Base-by-base conservation (phyloP, 1,284 basidiomycete genomes). In the Papiliotrema nemorosa region DNA sequence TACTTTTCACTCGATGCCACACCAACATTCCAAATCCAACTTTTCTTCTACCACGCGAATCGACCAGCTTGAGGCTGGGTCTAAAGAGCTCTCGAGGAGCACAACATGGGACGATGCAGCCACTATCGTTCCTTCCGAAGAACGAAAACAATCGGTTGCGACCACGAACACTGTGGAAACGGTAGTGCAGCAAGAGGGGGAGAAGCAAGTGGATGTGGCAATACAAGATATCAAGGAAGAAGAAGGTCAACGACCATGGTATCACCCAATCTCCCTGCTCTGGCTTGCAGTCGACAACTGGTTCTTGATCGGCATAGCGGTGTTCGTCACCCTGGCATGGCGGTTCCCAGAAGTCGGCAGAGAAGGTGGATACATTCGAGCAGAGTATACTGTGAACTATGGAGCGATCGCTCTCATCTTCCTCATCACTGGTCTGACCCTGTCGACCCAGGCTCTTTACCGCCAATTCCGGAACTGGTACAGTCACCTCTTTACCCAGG, bases 391-490 rank as follows among this genome's bases (percentile, higher is more conserved):
- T 49, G 55, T 60, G 33, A 50, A 51, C 47, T 69, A 64, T 37
- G 62, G 70, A 7, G 54, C 54, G n/a, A 66, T 73, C 27, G 63
- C 64, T 12, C 50, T 67, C 41, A 72, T 73, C 44, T 73, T 73
- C 51, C 58, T 72, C 42, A 64, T 73, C 31, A 65, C 63, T 7
- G 71, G 71, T 9, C 51, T 73, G 18, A 63, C 66, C 2, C 52
- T 72, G 2, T 63, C 61, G 3, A 63, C 61, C 12, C 22, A 39
- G 22, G 49, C 49, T 5, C 55, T 67, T 29, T 60, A 50, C 44
- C 44, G 47, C 13, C 62, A 69, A 35, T 39, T 59, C 1, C 35
- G 49, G 13, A 62, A 69, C 47, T 68, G 57, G 52, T 55, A 61
- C 16, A 49, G 68, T 3, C 71, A 73, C 42, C 45, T 72, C 25